phyloP scores from a whole-genome alignment of 371 early-diverging fungal species.

The Mucor racemosus region DNA sequence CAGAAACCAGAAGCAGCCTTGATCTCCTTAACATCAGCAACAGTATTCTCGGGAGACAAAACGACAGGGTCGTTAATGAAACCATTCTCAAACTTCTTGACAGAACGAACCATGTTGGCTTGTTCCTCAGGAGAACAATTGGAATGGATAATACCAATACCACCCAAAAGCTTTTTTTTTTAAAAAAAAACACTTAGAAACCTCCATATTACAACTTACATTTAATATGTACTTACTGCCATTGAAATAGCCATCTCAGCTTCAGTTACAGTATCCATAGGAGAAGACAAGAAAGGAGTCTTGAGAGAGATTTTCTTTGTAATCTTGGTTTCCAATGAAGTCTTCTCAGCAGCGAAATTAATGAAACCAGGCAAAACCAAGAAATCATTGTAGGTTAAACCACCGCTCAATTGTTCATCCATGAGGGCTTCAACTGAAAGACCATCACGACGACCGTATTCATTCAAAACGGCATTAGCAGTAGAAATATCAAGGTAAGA shows the following conservation, averaged over 20 bases:
- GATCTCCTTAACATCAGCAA: slow-evolving; percentile 86
- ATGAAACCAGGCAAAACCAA: slow-evolving; percentile 95
- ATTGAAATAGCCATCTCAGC: slow-evolving; percentile 96
- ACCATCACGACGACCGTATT: slow-evolving; percentile 70
- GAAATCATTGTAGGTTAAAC: slow-evolving; percentile 97
- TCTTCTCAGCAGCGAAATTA: slow-evolving; percentile 85
- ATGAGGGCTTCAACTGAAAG: slow-evolving; percentile 76
- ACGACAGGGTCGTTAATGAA: slow-evolving; percentile 95
- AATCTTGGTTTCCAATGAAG: slow-evolving; percentile 80
- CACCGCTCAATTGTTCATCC: slow-evolving; percentile 76
- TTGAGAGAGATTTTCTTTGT: slow-evolving; percentile 87
- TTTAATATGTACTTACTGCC: slow-evolving; percentile 70
- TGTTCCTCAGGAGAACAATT: slow-evolving; percentile 96
- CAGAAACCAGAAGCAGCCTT: slow-evolving; percentile 91
- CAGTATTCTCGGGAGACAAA: slow-evolving; percentile 83
- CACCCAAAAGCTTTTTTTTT: slow-evolving; percentile 79
- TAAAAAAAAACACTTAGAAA: slow-evolving; percentile 1
- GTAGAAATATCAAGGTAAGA: slow-evolving; percentile 27
- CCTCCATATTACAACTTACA: neutral
- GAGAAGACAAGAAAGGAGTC: slow-evolving; percentile 92
- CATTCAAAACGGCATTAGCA: slow-evolving; percentile 27
- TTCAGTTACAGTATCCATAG: slow-evolving; percentile 99
- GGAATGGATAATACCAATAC: slow-evolving; percentile 97
- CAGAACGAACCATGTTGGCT: slow-evolving; percentile 95
- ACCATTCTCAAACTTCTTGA: slow-evolving; percentile 98